These are phyloP conservation scores for Colletotrichum caudatum DNA, from an alignment of 2,329 filamentous ascomycete genomes.

Conservation along the genomic window DNA sequence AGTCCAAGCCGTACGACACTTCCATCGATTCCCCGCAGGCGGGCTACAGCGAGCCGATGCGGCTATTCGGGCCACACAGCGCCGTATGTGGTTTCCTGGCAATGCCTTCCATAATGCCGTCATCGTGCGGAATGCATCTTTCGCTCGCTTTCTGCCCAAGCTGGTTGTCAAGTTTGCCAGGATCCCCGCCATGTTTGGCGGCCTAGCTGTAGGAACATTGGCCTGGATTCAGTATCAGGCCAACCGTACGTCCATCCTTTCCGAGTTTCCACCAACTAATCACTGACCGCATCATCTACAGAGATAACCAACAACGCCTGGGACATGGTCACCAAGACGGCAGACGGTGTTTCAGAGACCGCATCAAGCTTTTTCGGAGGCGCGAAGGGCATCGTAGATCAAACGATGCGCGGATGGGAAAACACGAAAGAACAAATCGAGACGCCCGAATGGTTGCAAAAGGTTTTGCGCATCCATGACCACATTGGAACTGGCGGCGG, in stretches of 20 bases:
- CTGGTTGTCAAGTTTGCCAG: constrained; percentile 90
- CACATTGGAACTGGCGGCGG: constrained; percentile 64
- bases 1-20: constrained; percentile 68
- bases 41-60: constrained; percentile 77
- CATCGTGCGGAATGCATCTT: constrained; percentile 72
- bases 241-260: constrained; percentile 71
- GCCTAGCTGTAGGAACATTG: constrained; percentile 84
- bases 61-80: constrained; percentile 69
- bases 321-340: constrained; percentile 80
- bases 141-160: constrained; percentile 79
- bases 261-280: not conserved
- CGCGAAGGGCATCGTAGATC: constrained; percentile 79
- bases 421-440: constrained; percentile 83
- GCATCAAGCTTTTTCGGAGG: constrained; percentile 78
- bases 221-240: constrained; percentile 98
- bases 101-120: constrained; percentile 88
- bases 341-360: constrained; percentile 75
- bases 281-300: constrained; percentile 45
- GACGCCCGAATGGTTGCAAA: constrained; percentile 81
- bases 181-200: constrained; percentile 91
- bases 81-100: constrained; percentile 80
- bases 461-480: constrained; percentile 73
- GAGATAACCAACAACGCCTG: constrained; percentile 82
- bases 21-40: constrained; percentile 75
- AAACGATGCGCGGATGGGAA: constrained; percentile 84